Evolutionary conservation across 2,329 filamentous ascomycete species (phyloP), one percentile per base, ranked within the genome.

Genomic region (Pseudogymnoascus sp.): DNA sequence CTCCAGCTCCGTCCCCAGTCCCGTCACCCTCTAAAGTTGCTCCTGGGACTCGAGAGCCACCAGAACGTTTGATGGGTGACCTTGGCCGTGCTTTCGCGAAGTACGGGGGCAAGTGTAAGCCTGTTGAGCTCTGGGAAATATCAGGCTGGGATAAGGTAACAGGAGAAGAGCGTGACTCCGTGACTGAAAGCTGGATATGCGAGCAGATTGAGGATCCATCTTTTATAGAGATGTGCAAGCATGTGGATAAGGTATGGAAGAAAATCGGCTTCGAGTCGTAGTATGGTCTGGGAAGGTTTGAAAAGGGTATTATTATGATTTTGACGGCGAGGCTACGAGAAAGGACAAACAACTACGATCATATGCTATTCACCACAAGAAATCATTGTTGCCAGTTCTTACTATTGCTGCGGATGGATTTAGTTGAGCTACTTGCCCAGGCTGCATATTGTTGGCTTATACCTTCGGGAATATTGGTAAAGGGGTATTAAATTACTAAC

Each of bases 261-360:
- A 73, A 75, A 37, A 73, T 79, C 60, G 75, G 74, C n/a, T 68
- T 80, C n/a, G 76, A 73, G n/a, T 66, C 73, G 62, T 69, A 54
- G n/a, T 21, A 29, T 33, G 8, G 11, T 33, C 4, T 29, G 4
- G 47, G 15, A 33, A 4, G 10, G 7, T 9, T 11, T 10, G n/a
- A 9, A 13, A 13, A 9, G 24, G 13, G n/a, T 26, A 33, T 54
- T 33, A 10, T n/a, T 21, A 54, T 13, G 72, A 99, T 97, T 68
- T 86, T 94, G 75, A 97, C 78, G 72, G 90, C 95, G 60, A 97
- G 77, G 71, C 90, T 94, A 73, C 97, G 63, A 99, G 92, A 71
- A 92, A 96, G 50, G 59, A 9, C 39, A 61, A 2, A 21, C 47
- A 36, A 62, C 36, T 17, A 50, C 26, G 15, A 64, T 26, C 26